Evolutionary conservation across 768 basidiomycete species (phyloP).

Genomic region (Neoboletus brunneissimus): DNA sequence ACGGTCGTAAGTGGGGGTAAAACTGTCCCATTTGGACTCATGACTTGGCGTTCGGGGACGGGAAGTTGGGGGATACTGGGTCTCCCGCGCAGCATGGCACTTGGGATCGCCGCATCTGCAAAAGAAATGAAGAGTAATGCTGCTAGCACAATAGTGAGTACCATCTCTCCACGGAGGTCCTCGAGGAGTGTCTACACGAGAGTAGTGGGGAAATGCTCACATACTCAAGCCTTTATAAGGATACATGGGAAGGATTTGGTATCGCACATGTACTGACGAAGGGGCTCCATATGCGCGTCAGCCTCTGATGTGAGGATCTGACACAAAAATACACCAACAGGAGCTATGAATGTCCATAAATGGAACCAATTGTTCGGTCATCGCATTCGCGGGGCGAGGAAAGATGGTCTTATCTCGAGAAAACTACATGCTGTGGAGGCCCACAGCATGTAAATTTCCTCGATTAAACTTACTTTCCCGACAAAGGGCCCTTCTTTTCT

Average conservation of each 20-base stretch:
- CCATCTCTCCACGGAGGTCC: conserved; percentile 7
- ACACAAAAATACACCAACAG: not conserved
- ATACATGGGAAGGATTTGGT: conserved; percentile 5
- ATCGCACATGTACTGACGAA: conserved; percentile 1
- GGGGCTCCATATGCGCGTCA: conserved; percentile 4
- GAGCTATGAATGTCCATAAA: not conserved
- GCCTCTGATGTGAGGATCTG: not conserved
- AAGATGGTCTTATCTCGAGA: not conserved
- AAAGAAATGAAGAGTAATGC: conserved; percentile 11
- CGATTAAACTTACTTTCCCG: too few relatives aligned
- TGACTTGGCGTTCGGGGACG: conserved; percentile 6
- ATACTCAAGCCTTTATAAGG: conserved; percentile 3
- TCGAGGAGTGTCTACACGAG: not conserved
- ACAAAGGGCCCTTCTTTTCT: too few relatives aligned
- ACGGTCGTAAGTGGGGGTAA: conserved; percentile 27
- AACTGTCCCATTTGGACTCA: conserved; percentile 22
- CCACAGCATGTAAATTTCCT: too few relatives aligned
- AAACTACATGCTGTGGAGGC: too few relatives aligned
- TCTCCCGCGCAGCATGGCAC: conserved; percentile 20
- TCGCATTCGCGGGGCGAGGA: not conserved
- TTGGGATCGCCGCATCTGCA: conserved; percentile 19
- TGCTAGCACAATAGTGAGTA: conserved; percentile 3
- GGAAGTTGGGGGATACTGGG: conserved; percentile 15
- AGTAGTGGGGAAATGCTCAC: not conserved
- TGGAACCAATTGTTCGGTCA: not conserved